These are phyloP conservation scores for Trichocladium uniseriatum DNA, from an alignment of 495 filamentous ascomycete genomes.

Conservation along the genomic window DNA sequence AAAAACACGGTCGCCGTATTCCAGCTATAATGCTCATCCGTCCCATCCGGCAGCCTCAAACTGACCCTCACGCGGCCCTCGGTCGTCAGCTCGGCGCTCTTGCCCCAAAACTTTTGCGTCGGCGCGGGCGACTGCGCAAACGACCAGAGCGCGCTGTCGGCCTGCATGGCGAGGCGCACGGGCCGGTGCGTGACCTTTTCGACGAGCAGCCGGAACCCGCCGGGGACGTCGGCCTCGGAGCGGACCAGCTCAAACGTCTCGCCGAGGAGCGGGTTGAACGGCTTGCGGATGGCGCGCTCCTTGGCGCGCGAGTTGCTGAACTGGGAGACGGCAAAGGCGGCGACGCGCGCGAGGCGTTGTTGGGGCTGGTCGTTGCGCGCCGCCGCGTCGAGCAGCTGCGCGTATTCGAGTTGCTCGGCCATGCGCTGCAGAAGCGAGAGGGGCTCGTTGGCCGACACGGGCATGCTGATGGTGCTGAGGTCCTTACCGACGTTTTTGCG, in stretches of 20 bases:
- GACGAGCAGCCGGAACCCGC: slow-evolving; percentile 74
- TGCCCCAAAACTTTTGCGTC: slow-evolving; percentile 97
- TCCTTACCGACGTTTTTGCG: slow-evolving; percentile 98
- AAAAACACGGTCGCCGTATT: slow-evolving; percentile 77
- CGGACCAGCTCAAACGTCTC: slow-evolving; percentile 92
- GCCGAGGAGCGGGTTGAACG: slow-evolving; percentile 95
- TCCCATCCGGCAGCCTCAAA: slow-evolving; percentile 50
- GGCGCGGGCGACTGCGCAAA: slow-evolving; percentile 79
- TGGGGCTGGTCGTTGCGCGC: slow-evolving; percentile 45
- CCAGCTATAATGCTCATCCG: slow-evolving; percentile 75
- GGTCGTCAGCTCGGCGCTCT: slow-evolving; percentile 84
- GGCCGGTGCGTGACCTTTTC: slow-evolving; percentile 93
- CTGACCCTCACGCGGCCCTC: slow-evolving; percentile 74
- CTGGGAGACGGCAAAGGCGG: slow-evolving; percentile 80
- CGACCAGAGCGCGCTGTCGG: slow-evolving; percentile 74
- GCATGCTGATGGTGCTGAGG: slow-evolving; percentile 91
- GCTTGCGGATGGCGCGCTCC: slow-evolving; percentile 90
- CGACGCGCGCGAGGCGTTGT: slow-evolving; percentile 71
- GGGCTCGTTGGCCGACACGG: slow-evolving; percentile 91
- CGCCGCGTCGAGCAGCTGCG: slow-evolving; percentile 69
- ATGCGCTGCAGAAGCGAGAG: slow-evolving; percentile 78
- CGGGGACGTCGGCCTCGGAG: slow-evolving; percentile 60
- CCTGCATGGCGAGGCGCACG: slow-evolving; percentile 86
- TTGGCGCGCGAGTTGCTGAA: slow-evolving; percentile 72
- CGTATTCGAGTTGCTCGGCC: slow-evolving; percentile 85